phyloP scores from a whole-genome alignment of 2,329 filamentous ascomycete species.

The Tolypocladium nubicola region DNA sequence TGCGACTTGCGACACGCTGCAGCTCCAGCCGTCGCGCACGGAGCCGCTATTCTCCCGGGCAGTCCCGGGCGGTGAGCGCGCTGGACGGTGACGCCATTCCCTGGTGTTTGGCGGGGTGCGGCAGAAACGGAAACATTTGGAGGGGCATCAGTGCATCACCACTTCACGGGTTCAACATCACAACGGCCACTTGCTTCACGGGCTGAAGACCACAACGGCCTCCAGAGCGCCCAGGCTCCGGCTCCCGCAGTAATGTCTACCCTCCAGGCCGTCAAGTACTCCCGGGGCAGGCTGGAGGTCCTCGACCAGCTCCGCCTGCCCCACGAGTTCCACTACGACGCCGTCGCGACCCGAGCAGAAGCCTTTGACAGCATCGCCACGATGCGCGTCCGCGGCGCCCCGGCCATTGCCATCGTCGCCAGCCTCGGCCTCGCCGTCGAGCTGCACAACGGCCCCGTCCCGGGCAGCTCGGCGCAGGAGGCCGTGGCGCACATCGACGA shows the following conservation, averaged over 20 bases:
- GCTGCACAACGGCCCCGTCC: slow-evolving; percentile 43
- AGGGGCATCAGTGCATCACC: background rate
- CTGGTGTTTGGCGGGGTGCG: background rate
- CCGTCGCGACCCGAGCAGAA: slow-evolving; percentile 58
- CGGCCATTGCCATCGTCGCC: slow-evolving; percentile 96
- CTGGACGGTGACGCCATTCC: background rate
- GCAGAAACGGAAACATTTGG: background rate
- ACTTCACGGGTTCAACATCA: background rate
- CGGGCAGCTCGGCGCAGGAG: slow-evolving; percentile 37
- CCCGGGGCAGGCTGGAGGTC: slow-evolving; percentile 60
- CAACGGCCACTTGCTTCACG: background rate
- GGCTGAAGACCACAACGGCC: background rate
- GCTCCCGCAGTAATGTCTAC: slow-evolving; percentile 25
- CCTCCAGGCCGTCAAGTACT: slow-evolving; percentile 70
- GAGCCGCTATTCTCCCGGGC: background rate
- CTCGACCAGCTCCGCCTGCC: slow-evolving; percentile 77
- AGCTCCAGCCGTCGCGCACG: background rate
- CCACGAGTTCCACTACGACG: slow-evolving; percentile 69
- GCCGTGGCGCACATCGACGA: slow-evolving; percentile 62
- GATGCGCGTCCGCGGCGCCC: slow-evolving; percentile 71
- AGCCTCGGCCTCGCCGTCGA: slow-evolving; percentile 82
- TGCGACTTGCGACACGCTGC: background rate
- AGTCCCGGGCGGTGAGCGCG: background rate
- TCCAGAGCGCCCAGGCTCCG: background rate
- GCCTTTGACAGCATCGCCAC: slow-evolving; percentile 75